These are phyloP conservation scores for Arachnomyces sp. DNA, from an alignment of 2,329 filamentous ascomycete genomes.

Conservation along the genomic window DNA sequence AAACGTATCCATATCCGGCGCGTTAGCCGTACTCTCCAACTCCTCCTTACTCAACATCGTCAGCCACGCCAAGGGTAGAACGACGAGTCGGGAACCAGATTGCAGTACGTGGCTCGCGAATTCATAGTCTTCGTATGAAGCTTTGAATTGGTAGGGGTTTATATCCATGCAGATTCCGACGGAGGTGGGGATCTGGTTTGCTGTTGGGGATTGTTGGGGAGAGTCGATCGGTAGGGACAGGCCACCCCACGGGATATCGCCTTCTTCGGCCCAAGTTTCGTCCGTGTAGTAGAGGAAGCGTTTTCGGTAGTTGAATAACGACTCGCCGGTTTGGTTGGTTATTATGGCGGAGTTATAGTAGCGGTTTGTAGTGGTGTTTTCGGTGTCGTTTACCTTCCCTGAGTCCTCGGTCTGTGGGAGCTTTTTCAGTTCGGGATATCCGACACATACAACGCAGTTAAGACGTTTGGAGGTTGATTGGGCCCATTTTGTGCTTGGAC, in stretches of 20 bases:
- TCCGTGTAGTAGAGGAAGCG: conserved; percentile 60
- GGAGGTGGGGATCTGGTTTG: conserved; percentile 29
- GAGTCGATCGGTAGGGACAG: conserved; percentile 20
- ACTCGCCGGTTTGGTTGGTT: conserved; percentile 45
- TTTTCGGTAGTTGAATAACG: conserved; percentile 55
- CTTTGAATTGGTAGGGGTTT: conserved; percentile 54
- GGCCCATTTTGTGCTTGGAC: conserved; percentile 51
- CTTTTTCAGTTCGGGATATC: conserved; percentile 47
- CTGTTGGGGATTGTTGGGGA: conserved; percentile 1
- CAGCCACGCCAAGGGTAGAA: conserved; percentile 58
- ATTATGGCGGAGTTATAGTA: conserved; percentile 50
- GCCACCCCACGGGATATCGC: conserved; percentile 25
- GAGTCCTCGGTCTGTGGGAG: no score
- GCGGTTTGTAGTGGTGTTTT: conserved; percentile 11
- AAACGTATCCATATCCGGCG: conserved; percentile 53
- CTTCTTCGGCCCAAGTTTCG: conserved; percentile 54
- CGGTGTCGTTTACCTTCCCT: conserved; percentile 13
- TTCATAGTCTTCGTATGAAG: conserved; percentile 52
- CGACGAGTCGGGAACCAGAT: conserved; percentile 42
- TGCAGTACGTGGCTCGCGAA: conserved; percentile 49
- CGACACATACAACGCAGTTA: conserved; percentile 53
- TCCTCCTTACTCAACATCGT: conserved; percentile 43
- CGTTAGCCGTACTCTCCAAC: conserved; percentile 24
- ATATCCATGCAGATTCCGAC: conserved; percentile 49
- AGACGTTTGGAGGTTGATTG: conserved; percentile 45